Base-by-base conservation (phyloP, 23 red algal species). In the Gracilaria domingensis region DNA sequence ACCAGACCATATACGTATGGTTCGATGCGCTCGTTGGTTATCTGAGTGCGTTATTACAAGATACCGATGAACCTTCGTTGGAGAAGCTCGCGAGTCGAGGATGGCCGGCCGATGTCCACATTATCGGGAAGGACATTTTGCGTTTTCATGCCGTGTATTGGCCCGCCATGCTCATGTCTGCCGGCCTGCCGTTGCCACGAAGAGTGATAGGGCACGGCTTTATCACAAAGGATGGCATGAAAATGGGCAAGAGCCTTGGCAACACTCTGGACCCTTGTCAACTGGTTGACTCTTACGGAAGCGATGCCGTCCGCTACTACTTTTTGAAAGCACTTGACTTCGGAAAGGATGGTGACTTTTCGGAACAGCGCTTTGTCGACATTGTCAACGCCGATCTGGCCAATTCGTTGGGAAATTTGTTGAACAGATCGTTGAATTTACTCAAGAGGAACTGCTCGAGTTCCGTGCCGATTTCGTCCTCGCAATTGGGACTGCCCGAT, bases 91-190 rank as follows among this genome's bases (percentile, higher is more conserved):
- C 71, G 0, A 25, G 40, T 13, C 83, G 84, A 16, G 97, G 97
- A 6, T 99, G 97, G 97, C 97, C 97, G 0, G 91, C 97, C 23
- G 40, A 96, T 60, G 90, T 96, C 18, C 97, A 99, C 72, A 91
- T 99, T 34, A 95, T 99, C 32, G 97, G 97, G 0, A 99, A 99
- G 90, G 97, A 99, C 50, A 99, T 99, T 72, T 50, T 96, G 34
- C 94, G 97, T 38, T 99, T 99, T 75, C 97, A 99, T 87, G 97
- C 97, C 66, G 80, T 95, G 18, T 99, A 99, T 85, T 99, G 97
- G 97, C 97, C 97, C 33, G 97, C 97, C 54, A 99, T 99, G 97
- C 85, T 99, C 29, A 95, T 95, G 91, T 92, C 91, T 1, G 97
- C 91, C 0, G 97, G 97, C 1, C 48, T 99, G 84, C 80, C 88